Percentiles rank a stretch among this genome's conserved stretches.
Conservation (phyloP, 2,329 filamentous ascomycete species). For the Xylariaceae sp. region DNA sequence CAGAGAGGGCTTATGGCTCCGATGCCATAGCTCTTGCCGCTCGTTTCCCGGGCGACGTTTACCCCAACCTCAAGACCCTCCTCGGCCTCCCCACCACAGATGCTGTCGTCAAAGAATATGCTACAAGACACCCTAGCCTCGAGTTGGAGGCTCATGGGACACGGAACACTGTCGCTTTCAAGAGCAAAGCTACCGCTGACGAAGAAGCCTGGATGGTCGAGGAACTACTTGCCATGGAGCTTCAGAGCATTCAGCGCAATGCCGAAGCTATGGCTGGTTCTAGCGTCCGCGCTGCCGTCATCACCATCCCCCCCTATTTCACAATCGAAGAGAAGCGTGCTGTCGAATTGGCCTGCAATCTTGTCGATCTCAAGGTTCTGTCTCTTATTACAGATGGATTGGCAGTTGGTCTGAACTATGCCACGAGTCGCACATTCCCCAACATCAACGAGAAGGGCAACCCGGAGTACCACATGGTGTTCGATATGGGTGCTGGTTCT, state of each 20-base stretch:
- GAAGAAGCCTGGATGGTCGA: constrained; percentile 75
- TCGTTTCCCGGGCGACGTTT: constrained; percentile 88
- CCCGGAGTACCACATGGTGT: constrained; percentile 88
- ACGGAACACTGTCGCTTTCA: constrained; percentile 74
- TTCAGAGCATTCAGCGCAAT: constrained; percentile 86
- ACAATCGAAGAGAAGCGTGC: constrained; percentile 87
- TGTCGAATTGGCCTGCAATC: constrained; percentile 74
- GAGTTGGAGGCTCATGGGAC: constrained; percentile 57
- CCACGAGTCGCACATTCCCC: constrained; percentile 84
- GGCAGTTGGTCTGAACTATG: constrained; percentile 92
- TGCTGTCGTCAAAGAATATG: constrained; percentile 65
- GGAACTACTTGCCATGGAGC: constrained; percentile 92
- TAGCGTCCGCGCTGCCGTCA: constrained; percentile 73
- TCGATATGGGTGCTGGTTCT: constrained; percentile 96
- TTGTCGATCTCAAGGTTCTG: constrained; percentile 84
- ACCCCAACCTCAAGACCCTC: constrained; percentile 86
- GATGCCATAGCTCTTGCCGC: constrained; percentile 85
- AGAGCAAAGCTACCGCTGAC: constrained; percentile 60
- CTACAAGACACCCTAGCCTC: constrained; percentile 71
- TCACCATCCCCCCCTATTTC: constrained; percentile 88
- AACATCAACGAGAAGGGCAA: constrained; percentile 76
- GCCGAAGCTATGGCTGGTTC: constrained; percentile 76
- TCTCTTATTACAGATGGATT: constrained; percentile 83
- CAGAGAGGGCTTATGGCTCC: constrained; percentile 86
- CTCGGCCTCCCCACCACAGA: constrained; percentile 68